Conservation (phyloP, 805 yeast species). For the Candida tallmaniae region DNA sequence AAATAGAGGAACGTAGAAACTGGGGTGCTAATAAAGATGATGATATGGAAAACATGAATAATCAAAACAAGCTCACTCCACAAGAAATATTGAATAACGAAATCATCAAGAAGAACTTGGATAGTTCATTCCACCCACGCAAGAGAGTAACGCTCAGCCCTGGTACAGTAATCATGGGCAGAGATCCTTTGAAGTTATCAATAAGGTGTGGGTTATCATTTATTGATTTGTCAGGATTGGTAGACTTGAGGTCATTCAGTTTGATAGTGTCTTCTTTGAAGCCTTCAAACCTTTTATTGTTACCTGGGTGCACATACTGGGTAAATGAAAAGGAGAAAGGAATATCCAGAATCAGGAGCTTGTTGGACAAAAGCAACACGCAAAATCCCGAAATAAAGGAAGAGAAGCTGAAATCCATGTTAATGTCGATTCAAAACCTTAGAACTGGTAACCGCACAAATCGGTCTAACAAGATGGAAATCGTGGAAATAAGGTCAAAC, state of each 20-base stretch:
- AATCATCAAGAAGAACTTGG: conserved; percentile 37
- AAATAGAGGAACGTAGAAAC: conserved; percentile 26
- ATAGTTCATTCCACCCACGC: conserved; percentile 50
- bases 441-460: conserved; percentile 19
- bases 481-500: conserved; percentile 33
- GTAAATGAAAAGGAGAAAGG: conserved; percentile 23
- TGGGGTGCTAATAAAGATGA: conserved; percentile 21
- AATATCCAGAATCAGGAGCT: conserved; percentile 18
- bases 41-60: conserved; percentile 15
- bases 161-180: conserved; percentile 15
- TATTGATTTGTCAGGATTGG: conserved; percentile 79
- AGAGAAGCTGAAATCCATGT: conserved; percentile 18
- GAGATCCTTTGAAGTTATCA: conserved; percentile 12
- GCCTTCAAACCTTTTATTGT: conserved; percentile 65
- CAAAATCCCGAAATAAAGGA: conserved; percentile 21
- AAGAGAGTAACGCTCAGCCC: conserved; percentile 29
- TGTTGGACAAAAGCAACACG: conserved; percentile 29
- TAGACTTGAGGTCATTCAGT: conserved; percentile 76
- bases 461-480: conserved; percentile 21
- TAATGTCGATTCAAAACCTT: conserved; percentile 27
- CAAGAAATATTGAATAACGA: conserved; percentile 40
- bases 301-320: conserved; percentile 39
- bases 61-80: conserved; percentile 33
- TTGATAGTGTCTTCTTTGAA: conserved; percentile 74
- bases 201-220: conserved; percentile 69